phyloP scores from a whole-genome alignment of 345 rosid species.

The Euphorbia pulcherrima region DNA sequence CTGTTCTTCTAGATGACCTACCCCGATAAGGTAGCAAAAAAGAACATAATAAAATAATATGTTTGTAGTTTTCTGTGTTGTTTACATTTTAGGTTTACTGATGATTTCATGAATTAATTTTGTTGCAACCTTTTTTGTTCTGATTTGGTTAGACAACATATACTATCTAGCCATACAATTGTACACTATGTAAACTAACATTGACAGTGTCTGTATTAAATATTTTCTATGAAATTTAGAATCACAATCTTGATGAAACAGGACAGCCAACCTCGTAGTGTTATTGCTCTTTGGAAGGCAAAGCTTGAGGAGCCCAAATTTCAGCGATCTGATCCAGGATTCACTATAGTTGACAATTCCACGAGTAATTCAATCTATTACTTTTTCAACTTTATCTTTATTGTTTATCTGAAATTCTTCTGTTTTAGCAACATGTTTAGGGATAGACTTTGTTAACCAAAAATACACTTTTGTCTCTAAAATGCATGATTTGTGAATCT shows the following conservation, averaged over 20 bases:
- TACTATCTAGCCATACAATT: too few species aligned
- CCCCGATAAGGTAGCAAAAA: neutral
- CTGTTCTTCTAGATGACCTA: neutral
- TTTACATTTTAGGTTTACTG: neutral
- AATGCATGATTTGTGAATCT: neutral
- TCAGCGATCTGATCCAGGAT: constrained; percentile 32
- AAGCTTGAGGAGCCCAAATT: constrained; percentile 48
- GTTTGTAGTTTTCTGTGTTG: neutral
- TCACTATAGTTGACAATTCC: constrained; percentile 34
- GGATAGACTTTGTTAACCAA: neutral
- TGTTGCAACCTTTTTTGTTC: too few species aligned
- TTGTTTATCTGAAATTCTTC: neutral
- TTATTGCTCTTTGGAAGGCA: constrained; percentile 44
- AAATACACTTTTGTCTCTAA: neutral
- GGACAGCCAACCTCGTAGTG: constrained; percentile 39
- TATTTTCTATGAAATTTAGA: constrained; percentile 8
- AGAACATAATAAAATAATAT: neutral
- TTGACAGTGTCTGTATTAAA: too few species aligned
- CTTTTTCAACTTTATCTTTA: neutral
- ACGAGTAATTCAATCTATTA: constrained; percentile 31
- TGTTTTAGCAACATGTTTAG: constrained; percentile 1
- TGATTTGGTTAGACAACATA: too few species aligned
- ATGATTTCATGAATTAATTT: too few species aligned
- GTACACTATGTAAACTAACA: too few species aligned
- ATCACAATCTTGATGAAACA: constrained; percentile 22